Evolutionary conservation across 2,329 filamentous ascomycete species (phyloP).

Genomic region (Penicillium hordei): DNA sequence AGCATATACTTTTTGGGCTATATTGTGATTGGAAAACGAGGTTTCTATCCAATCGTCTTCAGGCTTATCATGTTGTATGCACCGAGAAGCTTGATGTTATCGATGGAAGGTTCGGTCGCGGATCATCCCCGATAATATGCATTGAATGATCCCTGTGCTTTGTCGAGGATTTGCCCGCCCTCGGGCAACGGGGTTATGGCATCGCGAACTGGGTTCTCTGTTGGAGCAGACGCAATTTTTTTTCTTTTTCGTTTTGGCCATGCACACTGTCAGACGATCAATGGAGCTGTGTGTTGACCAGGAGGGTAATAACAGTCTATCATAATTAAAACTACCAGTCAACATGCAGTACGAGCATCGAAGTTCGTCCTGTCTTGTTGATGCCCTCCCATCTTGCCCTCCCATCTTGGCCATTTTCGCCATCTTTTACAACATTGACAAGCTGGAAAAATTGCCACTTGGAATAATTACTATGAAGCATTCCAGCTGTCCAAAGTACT

Average conservation of each 20-base stretch:
- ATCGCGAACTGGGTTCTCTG: constrained; percentile 14
- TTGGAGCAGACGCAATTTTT: neutral
- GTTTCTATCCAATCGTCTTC: constrained; percentile 2
- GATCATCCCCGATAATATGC: constrained; percentile 1
- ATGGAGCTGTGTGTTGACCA: neutral
- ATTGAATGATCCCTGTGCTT: neutral
- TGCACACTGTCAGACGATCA: constrained; percentile 15
- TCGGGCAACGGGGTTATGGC: constrained; percentile 7
- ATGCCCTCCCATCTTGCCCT: neutral
- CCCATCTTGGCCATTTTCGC: neutral
- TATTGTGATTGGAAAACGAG: neutral
- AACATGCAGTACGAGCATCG: neutral
- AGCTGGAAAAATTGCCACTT: neutral
- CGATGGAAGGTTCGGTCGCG: constrained; percentile 1
- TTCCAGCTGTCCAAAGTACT: neutral
- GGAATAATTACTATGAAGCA: neutral
- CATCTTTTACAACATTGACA: neutral
- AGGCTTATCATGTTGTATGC: neutral
- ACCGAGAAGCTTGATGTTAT: constrained; percentile 7
- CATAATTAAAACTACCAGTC: neutral
- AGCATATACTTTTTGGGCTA: neutral
- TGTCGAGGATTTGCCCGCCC: neutral
- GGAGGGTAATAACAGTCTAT: neutral
- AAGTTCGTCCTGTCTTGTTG: neutral
- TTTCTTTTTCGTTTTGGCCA: constrained; percentile 1